phyloP scores from a whole-genome alignment of 306 rosid genomes.

The Acacia acuminata region DNA sequence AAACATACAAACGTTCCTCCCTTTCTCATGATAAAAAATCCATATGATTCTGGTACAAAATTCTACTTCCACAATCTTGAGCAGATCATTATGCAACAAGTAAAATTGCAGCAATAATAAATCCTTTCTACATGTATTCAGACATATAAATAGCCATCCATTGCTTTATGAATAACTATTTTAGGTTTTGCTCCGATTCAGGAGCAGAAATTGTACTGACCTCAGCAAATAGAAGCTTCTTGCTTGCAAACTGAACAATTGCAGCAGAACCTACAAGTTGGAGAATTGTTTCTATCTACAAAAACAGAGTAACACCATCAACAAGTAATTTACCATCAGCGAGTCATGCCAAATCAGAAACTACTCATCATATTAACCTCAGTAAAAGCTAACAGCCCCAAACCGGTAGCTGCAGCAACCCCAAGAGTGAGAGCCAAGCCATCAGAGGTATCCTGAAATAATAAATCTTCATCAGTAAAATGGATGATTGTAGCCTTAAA shows the following conservation, averaged over 20 bases:
- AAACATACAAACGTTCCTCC: constrained; percentile 3
- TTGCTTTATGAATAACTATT: not conserved
- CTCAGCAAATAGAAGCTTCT: constrained; percentile 86
- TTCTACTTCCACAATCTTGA: not conserved
- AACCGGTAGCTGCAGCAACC: constrained; percentile 62
- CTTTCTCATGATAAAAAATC: not conserved
- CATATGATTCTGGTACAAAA: not conserved
- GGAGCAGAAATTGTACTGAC: constrained; percentile 40
- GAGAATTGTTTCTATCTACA: constrained; percentile 85
- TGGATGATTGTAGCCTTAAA: not conserved
- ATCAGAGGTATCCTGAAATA: constrained; percentile 57
- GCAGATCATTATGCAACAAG: constrained; percentile 4
- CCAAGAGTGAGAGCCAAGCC: constrained; percentile 52
- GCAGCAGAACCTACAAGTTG: constrained; percentile 90
- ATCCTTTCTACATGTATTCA: not conserved
- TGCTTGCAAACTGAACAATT: constrained; percentile 77
- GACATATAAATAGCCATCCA: not conserved
- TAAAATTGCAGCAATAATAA: not conserved
- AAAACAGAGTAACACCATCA: constrained; percentile 24
- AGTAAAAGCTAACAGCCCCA: constrained; percentile 58
- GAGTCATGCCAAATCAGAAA: not conserved
- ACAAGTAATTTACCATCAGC: not conserved
- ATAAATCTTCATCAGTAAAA: constrained; percentile 16
- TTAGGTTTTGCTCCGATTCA: not conserved
- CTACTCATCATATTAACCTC: constrained; percentile 46